Base-by-base conservation (phyloP, 2,329 filamentous ascomycete genomes). In the Hypoxylon sp. region DNA sequence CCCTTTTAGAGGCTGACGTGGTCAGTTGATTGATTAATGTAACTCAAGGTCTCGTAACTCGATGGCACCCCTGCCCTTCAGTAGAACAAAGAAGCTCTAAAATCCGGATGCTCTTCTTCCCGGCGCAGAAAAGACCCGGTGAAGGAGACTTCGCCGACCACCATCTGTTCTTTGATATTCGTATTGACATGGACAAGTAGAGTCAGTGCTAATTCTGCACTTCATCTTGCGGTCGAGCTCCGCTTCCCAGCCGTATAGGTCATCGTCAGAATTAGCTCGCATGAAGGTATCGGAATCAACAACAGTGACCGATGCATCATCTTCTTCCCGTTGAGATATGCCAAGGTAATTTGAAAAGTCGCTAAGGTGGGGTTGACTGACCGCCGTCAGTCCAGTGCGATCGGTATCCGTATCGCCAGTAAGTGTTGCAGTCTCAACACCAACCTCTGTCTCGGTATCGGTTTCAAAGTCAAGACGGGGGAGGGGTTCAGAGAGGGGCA, bases 211-310 rank as follows among this genome's bases (percentile, higher is more conserved):
- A 46, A 73, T 69, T 53, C 70, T 67, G 57, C 72, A 77, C 13
- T 70, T 63, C 39, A 73, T 56, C 63, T 76, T 76, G 63, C 74
- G 75, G 19, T 82, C 79, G 19, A 83, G 78, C 69, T 84, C 84
- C 9, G 84, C 84, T 65, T 88, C 85, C 86, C 86, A 88, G 11
- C 86, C 86, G 62, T 88, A 88, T 3, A 81, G 71, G 61, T 88
- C 85, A 1, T 79, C 75, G 5, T 76, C 76, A 3, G 77, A 76
- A 13, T 73, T 74, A 8, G 73, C 65, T 54, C 69, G 72, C 5
- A 70, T 75, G 47, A 75, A 77, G 4, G 74, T 56, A 5, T 77
- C 77, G 1, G 76, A 75, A 42, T 77, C 76, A 29, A 74, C 68
- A 33, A 76, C 65, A n/a, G 70, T 75, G 3, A 77, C 63, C 11